These are phyloP conservation scores for Pythium phragmiticola DNA, from an alignment of 352 stramenopile genomes.

Conservation along the genomic window DNA sequence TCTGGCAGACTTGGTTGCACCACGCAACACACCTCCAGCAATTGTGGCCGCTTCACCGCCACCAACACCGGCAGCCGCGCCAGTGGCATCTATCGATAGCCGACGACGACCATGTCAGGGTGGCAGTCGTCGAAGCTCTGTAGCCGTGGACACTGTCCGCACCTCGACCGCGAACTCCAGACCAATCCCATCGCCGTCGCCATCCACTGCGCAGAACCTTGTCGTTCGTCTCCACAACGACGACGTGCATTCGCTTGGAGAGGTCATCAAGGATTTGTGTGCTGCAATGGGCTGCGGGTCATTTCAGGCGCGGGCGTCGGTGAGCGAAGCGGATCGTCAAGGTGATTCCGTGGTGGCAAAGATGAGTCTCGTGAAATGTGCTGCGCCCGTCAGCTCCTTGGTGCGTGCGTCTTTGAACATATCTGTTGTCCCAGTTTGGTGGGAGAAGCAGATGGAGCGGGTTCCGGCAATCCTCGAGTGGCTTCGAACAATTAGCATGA, in stretches of 20 bases:
- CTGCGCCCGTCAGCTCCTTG: slow-evolving; percentile 46
- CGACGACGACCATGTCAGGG: slow-evolving; percentile 7
- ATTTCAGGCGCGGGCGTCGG: slow-evolving; percentile 37
- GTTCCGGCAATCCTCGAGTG: slow-evolving; percentile 63
- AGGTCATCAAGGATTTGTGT: slow-evolving; percentile 71
- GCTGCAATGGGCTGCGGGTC: slow-evolving; percentile 58
- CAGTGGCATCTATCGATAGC: neutral
- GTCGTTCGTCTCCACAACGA: slow-evolving; percentile 83
- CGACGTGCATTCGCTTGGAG: slow-evolving; percentile 72
- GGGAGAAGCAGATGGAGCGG: slow-evolving; percentile 59
- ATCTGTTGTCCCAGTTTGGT: slow-evolving; percentile 65
- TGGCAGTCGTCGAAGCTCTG: slow-evolving; percentile 15
- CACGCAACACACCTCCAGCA: neutral
- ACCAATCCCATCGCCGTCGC: neutral
- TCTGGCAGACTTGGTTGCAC: slow-evolving; percentile 36
- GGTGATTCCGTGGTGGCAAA: slow-evolving; percentile 52
- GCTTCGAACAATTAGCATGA: slow-evolving; percentile 65
- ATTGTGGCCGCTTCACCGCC: neutral
- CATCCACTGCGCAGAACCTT: slow-evolving; percentile 29
- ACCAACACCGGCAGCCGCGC: neutral
- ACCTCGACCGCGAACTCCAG: neutral
- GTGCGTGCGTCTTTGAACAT: slow-evolving; percentile 67
- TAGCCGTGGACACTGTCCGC: neutral
- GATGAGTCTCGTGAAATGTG: slow-evolving; percentile 49
- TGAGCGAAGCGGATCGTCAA: slow-evolving; percentile 59